Evolutionary conservation across 345 rosid genomes (phyloP).

Genomic region (Corchorus capsularis): DNA sequence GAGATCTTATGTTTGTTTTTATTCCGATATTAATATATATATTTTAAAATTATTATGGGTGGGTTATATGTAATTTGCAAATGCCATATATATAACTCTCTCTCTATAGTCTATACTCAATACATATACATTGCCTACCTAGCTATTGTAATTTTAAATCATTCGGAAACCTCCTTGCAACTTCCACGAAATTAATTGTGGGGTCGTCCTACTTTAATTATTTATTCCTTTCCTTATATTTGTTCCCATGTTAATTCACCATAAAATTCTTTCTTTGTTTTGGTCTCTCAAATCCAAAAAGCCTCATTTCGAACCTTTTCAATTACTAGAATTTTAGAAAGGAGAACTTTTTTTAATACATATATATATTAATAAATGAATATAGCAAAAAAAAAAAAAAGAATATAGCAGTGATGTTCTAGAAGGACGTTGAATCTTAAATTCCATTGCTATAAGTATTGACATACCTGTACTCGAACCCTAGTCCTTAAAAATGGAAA

Average conservation of each 20-base stretch:
- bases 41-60: background rate
- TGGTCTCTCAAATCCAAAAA: background rate
- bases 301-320: background rate
- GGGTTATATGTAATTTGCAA: too few species aligned
- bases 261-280: background rate
- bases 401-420: too few species aligned
- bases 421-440: too few species aligned
- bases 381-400: too few species aligned
- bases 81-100: too few species aligned
- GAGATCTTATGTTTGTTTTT: constrained; percentile 15
- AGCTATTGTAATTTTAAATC: background rate
- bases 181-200: constrained; percentile 13
- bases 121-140: too few species aligned
- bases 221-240: background rate
- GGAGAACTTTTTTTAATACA: background rate
- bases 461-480: too few species aligned
- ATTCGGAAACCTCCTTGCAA: constrained; percentile 17
- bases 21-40: background rate
- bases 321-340: background rate
- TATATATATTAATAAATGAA: too few species aligned
- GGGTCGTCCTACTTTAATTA: constrained; percentile 12
- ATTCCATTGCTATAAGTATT: too few species aligned
- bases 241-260: background rate
- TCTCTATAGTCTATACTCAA: too few species aligned
- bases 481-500: too few species aligned